phyloP scores from a whole-genome alignment of 345 rosid genomes.

The Cardamine resedifolia region DNA sequence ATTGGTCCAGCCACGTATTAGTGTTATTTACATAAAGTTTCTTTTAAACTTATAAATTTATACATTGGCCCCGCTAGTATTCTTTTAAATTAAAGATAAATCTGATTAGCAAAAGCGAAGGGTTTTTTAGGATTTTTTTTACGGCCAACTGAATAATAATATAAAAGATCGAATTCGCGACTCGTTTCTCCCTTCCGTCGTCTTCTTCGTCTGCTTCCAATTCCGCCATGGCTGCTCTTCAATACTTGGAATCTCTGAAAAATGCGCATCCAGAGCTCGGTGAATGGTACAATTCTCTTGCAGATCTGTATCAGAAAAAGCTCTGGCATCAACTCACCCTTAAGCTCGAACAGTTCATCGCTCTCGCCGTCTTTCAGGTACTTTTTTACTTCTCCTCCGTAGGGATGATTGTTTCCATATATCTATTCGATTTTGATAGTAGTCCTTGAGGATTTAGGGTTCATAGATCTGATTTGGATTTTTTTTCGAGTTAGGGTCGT shows the following conservation, averaged over 20 bases:
- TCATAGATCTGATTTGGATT: constrained; percentile 17
- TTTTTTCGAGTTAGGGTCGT: background rate
- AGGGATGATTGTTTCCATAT: background rate
- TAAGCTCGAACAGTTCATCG: constrained; percentile 95
- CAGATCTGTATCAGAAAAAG: constrained; percentile 97
- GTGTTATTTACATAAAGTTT: background rate
- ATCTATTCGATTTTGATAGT: background rate
- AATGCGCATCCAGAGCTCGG: constrained; percentile 73
- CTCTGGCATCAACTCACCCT: constrained; percentile 99
- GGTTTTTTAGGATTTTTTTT: constrained; percentile 26
- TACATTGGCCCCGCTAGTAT: constrained; percentile 1
- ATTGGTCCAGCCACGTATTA: too few species aligned
- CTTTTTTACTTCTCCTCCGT: background rate
- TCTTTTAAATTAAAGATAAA: background rate
- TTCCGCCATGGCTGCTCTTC: constrained; percentile 81
- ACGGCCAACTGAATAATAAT: background rate
- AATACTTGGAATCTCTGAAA: constrained; percentile 73
- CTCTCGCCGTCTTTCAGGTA: constrained; percentile 86
- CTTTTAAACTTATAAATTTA: background rate
- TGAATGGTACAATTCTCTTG: constrained; percentile 89
- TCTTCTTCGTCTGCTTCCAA: constrained; percentile 16
- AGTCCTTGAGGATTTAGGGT: constrained; percentile 12
- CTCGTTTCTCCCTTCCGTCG: background rate
- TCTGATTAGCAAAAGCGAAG: background rate
- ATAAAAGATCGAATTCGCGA: constrained; percentile 20